phyloP scores from a whole-genome alignment of 208 protist species.

The Acanthamoeba comandoni region DNA sequence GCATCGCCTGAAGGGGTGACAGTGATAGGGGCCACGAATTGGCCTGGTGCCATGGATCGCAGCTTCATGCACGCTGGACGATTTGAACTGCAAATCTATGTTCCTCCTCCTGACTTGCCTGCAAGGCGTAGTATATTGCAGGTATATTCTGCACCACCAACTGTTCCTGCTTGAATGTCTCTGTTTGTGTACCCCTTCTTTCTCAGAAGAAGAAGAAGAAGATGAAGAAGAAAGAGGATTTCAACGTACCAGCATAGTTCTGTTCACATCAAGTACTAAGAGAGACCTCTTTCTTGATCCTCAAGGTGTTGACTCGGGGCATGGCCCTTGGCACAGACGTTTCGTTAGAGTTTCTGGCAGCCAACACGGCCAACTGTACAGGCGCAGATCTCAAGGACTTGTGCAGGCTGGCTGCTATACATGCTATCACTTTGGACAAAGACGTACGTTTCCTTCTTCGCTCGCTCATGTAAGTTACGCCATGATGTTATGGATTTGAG shows the following conservation, averaged over 20 bases:
- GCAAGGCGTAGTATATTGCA: not conserved
- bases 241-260: too few species aligned
- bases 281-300: not conserved
- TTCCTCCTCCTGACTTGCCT: conserved; percentile 24
- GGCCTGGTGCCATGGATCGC: conserved; percentile 20
- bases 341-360: conserved; percentile 31
- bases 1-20: conserved; percentile 5
- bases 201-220: not conserved
- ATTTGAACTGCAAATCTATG: conserved; percentile 70
- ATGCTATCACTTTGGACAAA: conserved; percentile 5
- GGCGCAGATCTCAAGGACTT: conserved; percentile 61
- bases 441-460: too few species aligned
- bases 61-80: conserved; percentile 5
- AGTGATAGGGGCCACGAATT: conserved; percentile 67
- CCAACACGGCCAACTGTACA: conserved; percentile 27
- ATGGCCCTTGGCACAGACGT: conserved; percentile 11
- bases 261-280: too few species aligned
- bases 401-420: conserved; percentile 27
- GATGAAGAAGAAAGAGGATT: not conserved
- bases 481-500: too few species aligned
- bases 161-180: not conserved
- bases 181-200: not conserved
- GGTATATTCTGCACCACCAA: not conserved
- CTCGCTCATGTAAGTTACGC: too few species aligned
- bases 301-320: not conserved